A percentile compares a stretch with the other conserved stretches of the same genome.
Evolutionary conservation across 1,284 basidiomycete genomes (phyloP).

Genomic region (Phylloboletellus chloephorus): DNA sequence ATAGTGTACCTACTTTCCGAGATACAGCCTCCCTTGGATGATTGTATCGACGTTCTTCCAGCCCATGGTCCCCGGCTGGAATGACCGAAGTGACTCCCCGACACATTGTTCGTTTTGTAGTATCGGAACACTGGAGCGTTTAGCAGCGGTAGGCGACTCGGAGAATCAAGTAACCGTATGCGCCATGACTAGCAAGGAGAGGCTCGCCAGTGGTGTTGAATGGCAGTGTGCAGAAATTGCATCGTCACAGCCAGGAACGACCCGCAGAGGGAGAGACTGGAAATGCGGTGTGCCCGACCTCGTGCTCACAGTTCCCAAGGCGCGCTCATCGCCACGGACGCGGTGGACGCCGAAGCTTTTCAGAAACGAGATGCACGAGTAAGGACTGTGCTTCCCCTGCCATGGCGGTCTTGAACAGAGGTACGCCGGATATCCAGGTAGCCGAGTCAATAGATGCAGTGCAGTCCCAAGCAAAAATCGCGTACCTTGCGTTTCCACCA

Average conservation of each 20-base stretch:
- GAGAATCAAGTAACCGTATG: constrained; percentile 30
- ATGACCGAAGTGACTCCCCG: constrained; percentile 17
- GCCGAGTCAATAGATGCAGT: constrained; percentile 24
- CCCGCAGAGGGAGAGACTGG: constrained; percentile 25
- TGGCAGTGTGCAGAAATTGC: constrained; percentile 31
- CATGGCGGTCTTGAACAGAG: constrained; percentile 6
- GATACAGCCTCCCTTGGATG: constrained; percentile 61
- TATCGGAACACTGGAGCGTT: constrained; percentile 18
- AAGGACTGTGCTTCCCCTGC: constrained; percentile 18
- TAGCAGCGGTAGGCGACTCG: constrained; percentile 26
- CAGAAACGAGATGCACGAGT: constrained; percentile 8
- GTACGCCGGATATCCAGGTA: constrained; percentile 17
- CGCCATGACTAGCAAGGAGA: constrained; percentile 19
- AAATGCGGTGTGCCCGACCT: constrained; percentile 26
- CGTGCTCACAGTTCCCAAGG: constrained; percentile 11
- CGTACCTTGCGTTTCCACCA: constrained; percentile 14
- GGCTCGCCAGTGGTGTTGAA: constrained; percentile 15
- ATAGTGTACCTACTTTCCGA: constrained; percentile 58
- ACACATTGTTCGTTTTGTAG: constrained; percentile 34
- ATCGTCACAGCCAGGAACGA: constrained; percentile 32
- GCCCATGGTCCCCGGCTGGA: constrained; percentile 40
- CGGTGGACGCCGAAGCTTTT: constrained; percentile 16
- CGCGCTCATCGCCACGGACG: constrained; percentile 31
- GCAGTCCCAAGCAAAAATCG: constrained; percentile 14
- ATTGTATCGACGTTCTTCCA: constrained; percentile 73